Evolutionary conservation across 495 filamentous ascomycete species (phyloP).

Genomic region (Penicillium robsamsonii): DNA sequence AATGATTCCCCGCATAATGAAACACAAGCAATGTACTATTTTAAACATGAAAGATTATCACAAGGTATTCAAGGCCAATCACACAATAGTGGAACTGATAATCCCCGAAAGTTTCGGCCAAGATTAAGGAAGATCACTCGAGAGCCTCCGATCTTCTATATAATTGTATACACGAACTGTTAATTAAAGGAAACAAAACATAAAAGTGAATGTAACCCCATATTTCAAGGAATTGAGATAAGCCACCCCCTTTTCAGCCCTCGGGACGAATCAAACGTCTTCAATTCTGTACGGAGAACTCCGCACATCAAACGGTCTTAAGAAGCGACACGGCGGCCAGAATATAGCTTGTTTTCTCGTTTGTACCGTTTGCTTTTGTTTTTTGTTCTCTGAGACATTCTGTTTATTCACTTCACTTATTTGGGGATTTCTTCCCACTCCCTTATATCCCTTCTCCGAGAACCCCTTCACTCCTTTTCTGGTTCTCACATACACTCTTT

Average conservation of each 20-base stretch:
- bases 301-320: neutral
- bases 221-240: neutral
- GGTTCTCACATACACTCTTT: constrained; percentile 7
- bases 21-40: neutral
- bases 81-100: neutral
- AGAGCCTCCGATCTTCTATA: neutral
- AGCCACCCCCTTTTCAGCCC: constrained; percentile 11
- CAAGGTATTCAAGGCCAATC: neutral
- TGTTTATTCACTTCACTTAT: neutral
- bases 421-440: neutral
- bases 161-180: neutral
- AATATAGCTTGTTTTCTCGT: neutral
- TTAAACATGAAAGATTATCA: neutral
- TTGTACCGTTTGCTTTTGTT: neutral
- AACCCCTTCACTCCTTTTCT: neutral
- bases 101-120: neutral
- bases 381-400: neutral
- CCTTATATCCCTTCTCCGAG: neutral
- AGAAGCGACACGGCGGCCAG: neutral
- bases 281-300: neutral
- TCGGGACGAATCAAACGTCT: constrained; percentile 2
- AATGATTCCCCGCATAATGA: neutral
- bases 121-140: neutral
- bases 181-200: neutral
- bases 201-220: constrained; percentile 4